Conservation (phyloP, 1,284 basidiomycete genomes). For the Coriolopsis trogii region DNA sequence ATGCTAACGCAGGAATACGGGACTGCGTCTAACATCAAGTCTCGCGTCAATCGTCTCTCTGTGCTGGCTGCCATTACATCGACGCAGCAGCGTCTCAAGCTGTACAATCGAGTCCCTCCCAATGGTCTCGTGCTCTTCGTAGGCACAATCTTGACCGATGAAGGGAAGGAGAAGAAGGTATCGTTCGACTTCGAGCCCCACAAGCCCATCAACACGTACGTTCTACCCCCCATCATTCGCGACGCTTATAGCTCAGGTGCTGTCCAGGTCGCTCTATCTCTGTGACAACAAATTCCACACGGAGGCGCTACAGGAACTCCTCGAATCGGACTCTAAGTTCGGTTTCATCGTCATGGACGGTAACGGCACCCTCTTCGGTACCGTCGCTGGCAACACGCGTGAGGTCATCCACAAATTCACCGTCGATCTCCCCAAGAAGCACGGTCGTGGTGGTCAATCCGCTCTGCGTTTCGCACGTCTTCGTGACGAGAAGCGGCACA, state of each 20-base stretch:
- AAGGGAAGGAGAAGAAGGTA: constrained; percentile 99
- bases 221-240: constrained; percentile 12
- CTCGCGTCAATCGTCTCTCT: constrained; percentile 96
- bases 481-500: constrained; percentile 99
- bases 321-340: constrained; percentile 97
- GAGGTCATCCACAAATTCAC: constrained; percentile 98
- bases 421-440: constrained; percentile 99
- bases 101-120: constrained; percentile 95
- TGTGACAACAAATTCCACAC: constrained; percentile 99
- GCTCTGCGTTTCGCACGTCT: constrained; percentile 99
- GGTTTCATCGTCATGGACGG: constrained; percentile 99
- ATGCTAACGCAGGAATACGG: constrained; percentile 99
- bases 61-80: constrained; percentile 98
- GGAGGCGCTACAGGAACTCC: constrained; percentile 93
- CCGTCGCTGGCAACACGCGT: constrained; percentile 95
- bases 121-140: constrained; percentile 98
- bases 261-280: constrained; percentile 86
- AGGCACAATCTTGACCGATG: constrained; percentile 97
- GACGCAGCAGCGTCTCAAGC: constrained; percentile 97
- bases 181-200: constrained; percentile 98
- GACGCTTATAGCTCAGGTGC: not conserved
- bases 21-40: constrained; percentile 99
- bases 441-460: constrained; percentile 99
- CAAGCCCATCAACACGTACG: constrained; percentile 97
- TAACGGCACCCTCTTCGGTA: constrained; percentile 96